Conservation (phyloP, 2,329 filamentous ascomycete genomes). For the Fusarium sp. region DNA sequence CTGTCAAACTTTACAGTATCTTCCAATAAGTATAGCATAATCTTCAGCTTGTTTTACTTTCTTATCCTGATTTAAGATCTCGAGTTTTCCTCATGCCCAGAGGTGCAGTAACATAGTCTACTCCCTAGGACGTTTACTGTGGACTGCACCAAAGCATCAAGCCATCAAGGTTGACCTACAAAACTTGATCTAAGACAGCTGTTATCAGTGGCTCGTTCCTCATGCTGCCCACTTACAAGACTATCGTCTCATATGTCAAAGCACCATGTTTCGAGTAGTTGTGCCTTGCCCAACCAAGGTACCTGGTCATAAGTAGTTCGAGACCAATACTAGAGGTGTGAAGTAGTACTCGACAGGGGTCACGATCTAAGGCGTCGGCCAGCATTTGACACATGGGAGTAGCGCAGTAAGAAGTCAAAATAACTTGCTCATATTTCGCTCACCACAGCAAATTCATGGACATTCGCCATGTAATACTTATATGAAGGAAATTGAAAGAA, state of each 20-base stretch:
- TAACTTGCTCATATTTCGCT: slow-evolving; percentile 39
- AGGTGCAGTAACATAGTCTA: background rate
- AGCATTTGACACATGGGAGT: slow-evolving; percentile 7
- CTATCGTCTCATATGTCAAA: background rate
- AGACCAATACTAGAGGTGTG: background rate
- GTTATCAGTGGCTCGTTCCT: background rate
- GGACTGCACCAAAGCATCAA: background rate
- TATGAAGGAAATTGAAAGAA: background rate
- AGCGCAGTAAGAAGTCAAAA: slow-evolving; percentile 18
- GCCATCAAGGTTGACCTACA: background rate
- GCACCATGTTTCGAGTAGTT: background rate
- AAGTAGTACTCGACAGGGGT: slow-evolving; percentile 4
- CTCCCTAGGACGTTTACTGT: background rate
- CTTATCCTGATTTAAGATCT: background rate
- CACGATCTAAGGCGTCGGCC: background rate
- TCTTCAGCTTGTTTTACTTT: background rate
- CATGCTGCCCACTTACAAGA: background rate
- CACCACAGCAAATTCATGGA: background rate
- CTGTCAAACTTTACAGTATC: background rate
- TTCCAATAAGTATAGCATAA: background rate
- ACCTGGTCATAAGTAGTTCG: background rate
- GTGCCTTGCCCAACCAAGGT: slow-evolving; percentile 2
- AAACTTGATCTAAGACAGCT: background rate
- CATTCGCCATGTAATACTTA: background rate
- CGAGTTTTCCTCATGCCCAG: too few relatives aligned